Conservation (phyloP, 495 filamentous ascomycete species). For the Jackrogersella multiformis region DNA sequence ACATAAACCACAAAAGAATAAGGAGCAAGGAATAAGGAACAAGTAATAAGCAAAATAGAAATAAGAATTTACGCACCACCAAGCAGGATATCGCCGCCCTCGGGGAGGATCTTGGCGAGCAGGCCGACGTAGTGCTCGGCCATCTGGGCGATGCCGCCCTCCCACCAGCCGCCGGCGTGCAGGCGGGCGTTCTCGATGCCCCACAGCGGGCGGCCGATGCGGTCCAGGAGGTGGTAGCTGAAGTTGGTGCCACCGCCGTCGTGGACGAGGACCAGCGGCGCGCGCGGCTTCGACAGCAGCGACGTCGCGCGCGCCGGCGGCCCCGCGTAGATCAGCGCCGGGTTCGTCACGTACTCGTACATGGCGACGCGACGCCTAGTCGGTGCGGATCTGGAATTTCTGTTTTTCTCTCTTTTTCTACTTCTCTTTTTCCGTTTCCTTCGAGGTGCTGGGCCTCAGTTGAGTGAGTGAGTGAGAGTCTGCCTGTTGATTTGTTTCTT, state of each 20-base stretch:
- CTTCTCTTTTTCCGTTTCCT: too few species aligned
- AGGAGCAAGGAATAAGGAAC: too few species aligned
- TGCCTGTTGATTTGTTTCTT: neutral
- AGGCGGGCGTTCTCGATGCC: constrained; percentile 51
- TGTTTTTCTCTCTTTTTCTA: too few species aligned
- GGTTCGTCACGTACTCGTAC: constrained; percentile 36
- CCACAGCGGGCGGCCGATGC: constrained; percentile 46
- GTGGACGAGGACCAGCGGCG: constrained; percentile 50
- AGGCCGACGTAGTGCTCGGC: constrained; percentile 42
- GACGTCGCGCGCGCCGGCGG: constrained; percentile 6
- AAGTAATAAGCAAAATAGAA: neutral
- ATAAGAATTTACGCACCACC: constrained; percentile 26
- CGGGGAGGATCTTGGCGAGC: constrained; percentile 43
- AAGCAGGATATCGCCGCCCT: constrained; percentile 46
- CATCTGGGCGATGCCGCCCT: constrained; percentile 48
- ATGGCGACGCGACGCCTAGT: neutral
- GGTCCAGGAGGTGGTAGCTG: constrained; percentile 46
- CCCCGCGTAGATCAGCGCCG: constrained; percentile 40
- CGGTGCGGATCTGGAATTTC: neutral
- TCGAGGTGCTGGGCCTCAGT: neutral
- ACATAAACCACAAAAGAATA: neutral
- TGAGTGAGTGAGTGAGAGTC: neutral
- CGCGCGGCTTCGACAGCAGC: constrained; percentile 18
- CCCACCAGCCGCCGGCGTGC: constrained; percentile 45
- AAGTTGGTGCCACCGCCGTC: constrained; percentile 53